Evolutionary conservation across 257 asterid genomes (phyloP).

Genomic region (Solanum tarapatanum): DNA sequence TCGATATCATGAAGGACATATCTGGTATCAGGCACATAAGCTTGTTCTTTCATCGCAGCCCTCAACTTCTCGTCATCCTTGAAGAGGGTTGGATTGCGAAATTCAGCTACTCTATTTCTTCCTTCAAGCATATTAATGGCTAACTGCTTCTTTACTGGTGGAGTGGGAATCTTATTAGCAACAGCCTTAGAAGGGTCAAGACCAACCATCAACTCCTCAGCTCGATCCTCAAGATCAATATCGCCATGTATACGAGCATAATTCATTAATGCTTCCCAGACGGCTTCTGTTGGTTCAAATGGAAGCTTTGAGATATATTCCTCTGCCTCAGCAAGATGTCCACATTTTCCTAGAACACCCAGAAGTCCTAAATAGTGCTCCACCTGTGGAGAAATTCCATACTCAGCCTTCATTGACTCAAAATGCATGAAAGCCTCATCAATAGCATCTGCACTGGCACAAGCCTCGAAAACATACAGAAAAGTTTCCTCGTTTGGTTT

Average conservation of each 20-base stretch:
- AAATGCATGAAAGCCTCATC: constrained; percentile 87
- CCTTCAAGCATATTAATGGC: constrained; percentile 80
- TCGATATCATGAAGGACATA: constrained; percentile 95
- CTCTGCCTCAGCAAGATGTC: constrained; percentile 80
- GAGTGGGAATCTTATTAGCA: constrained; percentile 59
- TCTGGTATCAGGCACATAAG: constrained; percentile 85
- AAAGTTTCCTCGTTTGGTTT: constrained; percentile 55
- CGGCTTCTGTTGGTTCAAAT: constrained; percentile 56
- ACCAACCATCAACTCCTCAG: constrained; percentile 63
- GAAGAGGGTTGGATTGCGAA: constrained; percentile 58
- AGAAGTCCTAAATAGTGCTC: constrained; percentile 79
- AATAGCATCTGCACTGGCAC: constrained; percentile 89
- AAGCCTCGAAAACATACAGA: constrained; percentile 76
- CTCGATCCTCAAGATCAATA: constrained; percentile 79
- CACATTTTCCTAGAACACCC: constrained; percentile 72
- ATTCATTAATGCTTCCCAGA: constrained; percentile 84
- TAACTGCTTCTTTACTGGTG: constrained; percentile 64
- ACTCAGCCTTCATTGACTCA: constrained; percentile 62
- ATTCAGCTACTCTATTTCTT: constrained; percentile 59
- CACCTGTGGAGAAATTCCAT: constrained; percentile 51
- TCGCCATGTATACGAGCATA: constrained; percentile 95
- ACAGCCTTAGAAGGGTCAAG: constrained; percentile 65
- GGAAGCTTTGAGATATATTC: constrained; percentile 67
- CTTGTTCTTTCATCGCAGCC: constrained; percentile 83
- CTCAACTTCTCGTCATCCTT: constrained; percentile 88